phyloP scores from a whole-genome alignment of 495 filamentous ascomycete species.

The Cairneyella variabilis region DNA sequence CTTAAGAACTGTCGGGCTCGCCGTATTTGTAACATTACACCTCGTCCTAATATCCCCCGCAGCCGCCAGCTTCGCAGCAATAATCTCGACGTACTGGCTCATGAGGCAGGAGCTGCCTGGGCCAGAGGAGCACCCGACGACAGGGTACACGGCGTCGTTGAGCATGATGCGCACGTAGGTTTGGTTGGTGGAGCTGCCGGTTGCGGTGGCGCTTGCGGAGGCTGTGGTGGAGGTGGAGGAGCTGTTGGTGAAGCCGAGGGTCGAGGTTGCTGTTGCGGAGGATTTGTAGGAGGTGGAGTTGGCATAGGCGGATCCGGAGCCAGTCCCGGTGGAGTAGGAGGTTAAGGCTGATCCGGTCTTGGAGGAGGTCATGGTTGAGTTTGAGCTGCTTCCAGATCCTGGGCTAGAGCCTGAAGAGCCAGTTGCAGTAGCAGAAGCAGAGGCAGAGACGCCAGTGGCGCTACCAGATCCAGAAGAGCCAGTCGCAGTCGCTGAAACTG shows the following conservation, averaged over 20 bases:
- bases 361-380: neutral
- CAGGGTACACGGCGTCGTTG: constrained; percentile 53
- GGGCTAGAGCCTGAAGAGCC: neutral
- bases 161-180: constrained; percentile 44
- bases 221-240: constrained; percentile 1
- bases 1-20: constrained; percentile 34
- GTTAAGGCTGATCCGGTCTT: no score
- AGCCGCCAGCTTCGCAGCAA: constrained; percentile 36
- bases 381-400: neutral
- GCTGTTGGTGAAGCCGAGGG: constrained; percentile 1
- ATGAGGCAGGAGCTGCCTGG: constrained; percentile 44
- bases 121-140: constrained; percentile 40
- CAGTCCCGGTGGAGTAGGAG: neutral
- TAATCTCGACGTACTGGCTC: constrained; percentile 39
- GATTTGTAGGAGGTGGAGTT: neutral
- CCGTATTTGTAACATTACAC: constrained; percentile 38
- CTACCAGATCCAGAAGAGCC: neutral
- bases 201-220: constrained; percentile 4
- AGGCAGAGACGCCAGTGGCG: neutral
- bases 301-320: neutral
- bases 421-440: neutral
- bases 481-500: neutral
- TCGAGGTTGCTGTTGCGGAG: neutral
- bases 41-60: constrained; percentile 41
- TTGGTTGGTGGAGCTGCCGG: constrained; percentile 14